phyloP scores from a whole-genome alignment of 768 basidiomycete genomes.

The Tricholoma sp. region DNA sequence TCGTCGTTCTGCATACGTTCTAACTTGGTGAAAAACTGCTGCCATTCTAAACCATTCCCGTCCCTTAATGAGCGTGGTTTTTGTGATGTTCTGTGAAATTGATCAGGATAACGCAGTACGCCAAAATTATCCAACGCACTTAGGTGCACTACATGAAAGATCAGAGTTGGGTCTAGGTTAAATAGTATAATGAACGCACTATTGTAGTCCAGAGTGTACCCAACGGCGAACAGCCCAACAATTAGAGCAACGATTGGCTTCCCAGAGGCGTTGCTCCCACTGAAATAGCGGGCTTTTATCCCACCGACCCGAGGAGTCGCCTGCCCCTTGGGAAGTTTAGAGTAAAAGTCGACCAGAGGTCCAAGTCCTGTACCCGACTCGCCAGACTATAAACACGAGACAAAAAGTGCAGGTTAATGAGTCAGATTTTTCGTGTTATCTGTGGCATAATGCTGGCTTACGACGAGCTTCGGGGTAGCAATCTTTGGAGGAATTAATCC shows the following conservation, averaged over 20 bases:
- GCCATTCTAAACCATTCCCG: slow-evolving; percentile 5
- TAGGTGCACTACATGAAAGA: slow-evolving; percentile 60
- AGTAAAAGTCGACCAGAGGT: slow-evolving; percentile 92
- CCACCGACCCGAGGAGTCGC: slow-evolving; percentile 58
- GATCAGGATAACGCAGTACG: slow-evolving; percentile 16
- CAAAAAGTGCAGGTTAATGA: slow-evolving; percentile 6
- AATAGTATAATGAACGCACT: slow-evolving; percentile 49
- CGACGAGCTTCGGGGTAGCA: slow-evolving; percentile 85
- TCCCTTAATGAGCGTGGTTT: slow-evolving; percentile 72
- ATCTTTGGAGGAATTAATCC: slow-evolving; percentile 93
- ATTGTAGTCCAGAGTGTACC: slow-evolving; percentile 88
- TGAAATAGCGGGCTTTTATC: slow-evolving; percentile 78
- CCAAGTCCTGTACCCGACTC: slow-evolving; percentile 77
- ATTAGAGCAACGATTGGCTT: slow-evolving; percentile 62
- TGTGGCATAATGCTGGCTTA: slow-evolving; percentile 31
- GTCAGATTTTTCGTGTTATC: not conserved
- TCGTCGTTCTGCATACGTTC: slow-evolving; percentile 6
- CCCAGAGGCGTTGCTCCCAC: slow-evolving; percentile 80
- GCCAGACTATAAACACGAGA: slow-evolving; percentile 50
- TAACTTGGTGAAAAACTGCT: slow-evolving; percentile 8
- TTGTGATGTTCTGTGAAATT: slow-evolving; percentile 73
- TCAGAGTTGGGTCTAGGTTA: slow-evolving; percentile 4
- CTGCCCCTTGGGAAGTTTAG: slow-evolving; percentile 89
- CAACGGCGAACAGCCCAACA: slow-evolving; percentile 63
- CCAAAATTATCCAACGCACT: slow-evolving; percentile 44